Evolutionary conservation across 768 basidiomycete species (phyloP).

Genomic region (Flagelloscypha sp.): DNA sequence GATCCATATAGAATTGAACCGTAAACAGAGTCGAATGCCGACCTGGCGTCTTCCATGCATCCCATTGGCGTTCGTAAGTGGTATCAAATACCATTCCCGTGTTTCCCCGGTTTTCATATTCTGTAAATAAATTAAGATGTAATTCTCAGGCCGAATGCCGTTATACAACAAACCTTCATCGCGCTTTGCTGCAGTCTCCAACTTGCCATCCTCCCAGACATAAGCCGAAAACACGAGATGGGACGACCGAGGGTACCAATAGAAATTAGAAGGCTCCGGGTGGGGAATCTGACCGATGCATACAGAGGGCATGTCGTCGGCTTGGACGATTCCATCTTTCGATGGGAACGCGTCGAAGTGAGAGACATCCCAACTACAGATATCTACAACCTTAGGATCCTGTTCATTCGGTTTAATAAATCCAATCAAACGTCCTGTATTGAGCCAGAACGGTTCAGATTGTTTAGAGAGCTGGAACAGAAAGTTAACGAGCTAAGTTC

Average conservation of each 20-base stretch:
- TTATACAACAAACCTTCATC: no score
- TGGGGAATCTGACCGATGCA: conserved; percentile 63
- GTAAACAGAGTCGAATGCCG: conserved; percentile 77
- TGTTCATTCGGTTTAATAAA: conserved; percentile 49
- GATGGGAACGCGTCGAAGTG: conserved; percentile 34
- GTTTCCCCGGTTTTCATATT: conserved; percentile 68
- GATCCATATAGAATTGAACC: conserved; percentile 42
- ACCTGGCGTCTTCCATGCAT: conserved; percentile 66
- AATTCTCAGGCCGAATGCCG: no score
- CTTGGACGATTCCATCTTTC: conserved; percentile 21
- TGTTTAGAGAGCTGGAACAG: conserved; percentile 49
- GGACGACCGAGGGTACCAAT: conserved; percentile 45
- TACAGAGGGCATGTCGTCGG: conserved; percentile 28
- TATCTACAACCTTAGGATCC: conserved; percentile 39
- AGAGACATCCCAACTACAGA: no score
- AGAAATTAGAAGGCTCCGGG: conserved; percentile 62
- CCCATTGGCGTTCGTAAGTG: conserved; percentile 72
- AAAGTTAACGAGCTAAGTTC: neutral
- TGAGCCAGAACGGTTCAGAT: conserved; percentile 77
- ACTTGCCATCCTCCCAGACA: conserved; percentile 69
- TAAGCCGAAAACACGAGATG: conserved; percentile 78
- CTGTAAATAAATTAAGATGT: no score
- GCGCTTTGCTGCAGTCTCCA: conserved; percentile 58
- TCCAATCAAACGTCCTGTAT: conserved; percentile 60
- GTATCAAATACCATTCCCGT: conserved; percentile 64